Base-by-base conservation (phyloP, 1,139 yeast genomes). In the Candida anutae region DNA sequence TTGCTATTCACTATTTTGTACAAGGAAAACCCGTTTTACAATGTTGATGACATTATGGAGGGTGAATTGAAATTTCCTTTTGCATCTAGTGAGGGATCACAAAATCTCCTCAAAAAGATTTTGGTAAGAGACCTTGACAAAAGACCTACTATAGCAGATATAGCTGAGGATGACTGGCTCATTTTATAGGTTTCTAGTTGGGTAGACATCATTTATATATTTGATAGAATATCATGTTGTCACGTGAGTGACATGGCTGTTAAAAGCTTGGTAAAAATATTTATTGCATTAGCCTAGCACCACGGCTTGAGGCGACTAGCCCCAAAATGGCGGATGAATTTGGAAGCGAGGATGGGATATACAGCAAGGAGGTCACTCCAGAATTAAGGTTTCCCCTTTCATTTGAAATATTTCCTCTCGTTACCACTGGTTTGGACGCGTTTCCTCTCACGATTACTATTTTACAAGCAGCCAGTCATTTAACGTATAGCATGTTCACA, bases 11-110 rank as follows among this genome's bases (percentile, higher is more conserved):
- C 96, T 0, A 69, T 90, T 50, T 66, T 87, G n/a, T 88, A 81
- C 61, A 85, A 87, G 48, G 97, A 90, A 50, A 88, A 88, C 42
- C 98, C 98, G 5, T 90, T 88, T 46, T 85, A 85, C 53, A 85
- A 85, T 48, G 93, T 87, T 24, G 95, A 88, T 52, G 97, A 87
- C 51, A 90, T 90, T 32, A 74, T 88, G 76, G 95, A 84, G 40
- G 94, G 94, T 2, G 87, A 80, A 33, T 59, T 87, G 37, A 69
- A 87, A 25, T 58, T 80, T 18, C 87, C 87, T 2, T 70, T 60
- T 36, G 66, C 71, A 10, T 65, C 78, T 24, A 74, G 84, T 43
- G 74, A 74, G 4, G 61, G 63, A 16, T 72, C 82, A 31, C 58
- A 74, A 22, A 62, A 64, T 10, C 59, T 90, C 46, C 78, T 88